Conservation (phyloP, 1,284 basidiomycete species). For the Marasmius fiardii region DNA sequence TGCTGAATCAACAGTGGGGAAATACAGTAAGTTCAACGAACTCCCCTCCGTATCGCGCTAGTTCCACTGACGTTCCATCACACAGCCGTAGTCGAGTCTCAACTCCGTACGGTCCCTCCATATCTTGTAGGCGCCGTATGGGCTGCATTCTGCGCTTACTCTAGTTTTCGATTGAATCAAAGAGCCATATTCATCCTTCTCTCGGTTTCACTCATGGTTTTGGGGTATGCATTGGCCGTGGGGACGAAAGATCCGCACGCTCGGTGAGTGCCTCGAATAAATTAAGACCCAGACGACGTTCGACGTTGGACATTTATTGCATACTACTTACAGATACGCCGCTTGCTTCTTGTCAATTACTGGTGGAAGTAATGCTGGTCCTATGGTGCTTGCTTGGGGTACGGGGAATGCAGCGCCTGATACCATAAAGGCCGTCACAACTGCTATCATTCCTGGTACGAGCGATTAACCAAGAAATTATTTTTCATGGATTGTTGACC, state of each 20-base stretch:
- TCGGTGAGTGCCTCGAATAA: too few relatives aligned
- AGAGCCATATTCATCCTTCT: slow-evolving; percentile 29
- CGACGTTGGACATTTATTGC: background rate
- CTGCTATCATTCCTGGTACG: slow-evolving; percentile 34
- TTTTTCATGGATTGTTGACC: background rate
- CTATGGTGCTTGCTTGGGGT: slow-evolving; percentile 36
- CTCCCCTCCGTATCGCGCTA: too few relatives aligned
- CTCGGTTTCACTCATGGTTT: slow-evolving; percentile 29
- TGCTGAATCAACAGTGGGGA: background rate
- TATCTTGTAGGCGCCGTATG: slow-evolving; percentile 33
- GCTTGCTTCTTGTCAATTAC: slow-evolving; percentile 37
- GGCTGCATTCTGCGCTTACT: slow-evolving; percentile 27
- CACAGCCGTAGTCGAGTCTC: slow-evolving; percentile 35
- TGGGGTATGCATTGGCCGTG: slow-evolving; percentile 36
- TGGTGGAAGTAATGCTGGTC: slow-evolving; percentile 31
- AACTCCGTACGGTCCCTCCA: slow-evolving; percentile 39
- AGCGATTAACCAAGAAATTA: background rate
- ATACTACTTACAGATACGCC: slow-evolving; percentile 29
- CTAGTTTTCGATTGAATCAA: slow-evolving; percentile 28
- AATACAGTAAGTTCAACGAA: slow-evolving; percentile 7
- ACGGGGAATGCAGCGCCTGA: slow-evolving; percentile 41
- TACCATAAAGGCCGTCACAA: slow-evolving; percentile 36
- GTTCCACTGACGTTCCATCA: too few relatives aligned
- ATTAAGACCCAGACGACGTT: too few relatives aligned
- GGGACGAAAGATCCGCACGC: slow-evolving; percentile 33